phyloP scores from a whole-genome alignment of 2,329 filamentous ascomycete species.

The Penicillium expansum region DNA sequence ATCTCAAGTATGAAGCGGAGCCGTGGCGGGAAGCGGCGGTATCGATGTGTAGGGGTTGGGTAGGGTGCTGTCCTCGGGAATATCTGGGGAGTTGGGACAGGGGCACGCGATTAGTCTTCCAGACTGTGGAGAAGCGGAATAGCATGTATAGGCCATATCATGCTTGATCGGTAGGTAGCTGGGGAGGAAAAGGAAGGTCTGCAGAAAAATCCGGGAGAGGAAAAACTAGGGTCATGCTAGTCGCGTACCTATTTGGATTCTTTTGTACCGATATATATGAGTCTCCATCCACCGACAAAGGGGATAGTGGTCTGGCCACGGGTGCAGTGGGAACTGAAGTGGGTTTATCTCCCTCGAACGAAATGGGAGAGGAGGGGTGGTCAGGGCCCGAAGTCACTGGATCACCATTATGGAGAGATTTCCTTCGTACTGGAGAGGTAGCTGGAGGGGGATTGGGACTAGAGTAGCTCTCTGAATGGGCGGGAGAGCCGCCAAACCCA shows the following conservation, averaged over 20 bases:
- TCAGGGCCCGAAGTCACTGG: constrained; percentile 29
- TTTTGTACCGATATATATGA: constrained; percentile 34
- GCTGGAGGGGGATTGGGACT: constrained; percentile 29
- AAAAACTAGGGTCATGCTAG: constrained; percentile 1
- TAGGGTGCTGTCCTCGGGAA: constrained; percentile 38
- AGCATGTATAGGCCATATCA: constrained; percentile 24
- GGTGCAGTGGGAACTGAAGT: constrained; percentile 19
- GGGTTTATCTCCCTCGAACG: constrained; percentile 26
- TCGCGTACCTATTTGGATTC: constrained; percentile 42
- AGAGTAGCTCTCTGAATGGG: constrained; percentile 14
- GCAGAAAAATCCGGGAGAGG: constrained; percentile 7
- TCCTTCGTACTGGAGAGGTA: constrained; percentile 47
- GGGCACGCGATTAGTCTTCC: constrained; percentile 28
- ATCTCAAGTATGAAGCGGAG: constrained; percentile 22
- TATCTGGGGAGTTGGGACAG: constrained; percentile 34
- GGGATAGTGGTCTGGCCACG: constrained; percentile 19
- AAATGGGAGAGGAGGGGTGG: constrained; percentile 26
- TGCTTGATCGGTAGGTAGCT: constrained; percentile 3
- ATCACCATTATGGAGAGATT: constrained; percentile 53
- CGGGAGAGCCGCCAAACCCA: constrained; percentile 20
- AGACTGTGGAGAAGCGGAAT: constrained; percentile 15
- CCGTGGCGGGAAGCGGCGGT: constrained; percentile 25
- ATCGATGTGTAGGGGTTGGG: constrained; percentile 34
- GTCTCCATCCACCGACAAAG: constrained; percentile 28
- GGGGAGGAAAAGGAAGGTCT: constrained; percentile 1